Base-by-base conservation (phyloP, 208 protist genomes). In the Tritrichomonas musculus region DNA sequence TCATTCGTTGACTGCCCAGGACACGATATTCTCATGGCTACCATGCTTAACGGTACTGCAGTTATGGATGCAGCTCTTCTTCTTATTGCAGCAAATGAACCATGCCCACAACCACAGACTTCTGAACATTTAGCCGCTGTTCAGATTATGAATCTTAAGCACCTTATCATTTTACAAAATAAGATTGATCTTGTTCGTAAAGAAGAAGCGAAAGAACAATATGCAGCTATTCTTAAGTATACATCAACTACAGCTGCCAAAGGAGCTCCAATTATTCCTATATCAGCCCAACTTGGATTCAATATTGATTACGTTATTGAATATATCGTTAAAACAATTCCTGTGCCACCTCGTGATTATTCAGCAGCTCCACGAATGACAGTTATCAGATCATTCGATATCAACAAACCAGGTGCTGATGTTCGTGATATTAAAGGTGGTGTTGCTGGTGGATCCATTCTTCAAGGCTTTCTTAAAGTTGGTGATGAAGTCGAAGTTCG, bases 11-110 rank as follows among this genome's bases (percentile, higher is more conserved):
- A 99, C 96, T 99, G 98, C 96, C 98, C 98, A 69, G 98, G 98
- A 92, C 99, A 99, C 97, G 98, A 99, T 96, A 98, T 99, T 96
- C 97, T 99, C 69, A 99, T 99, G 99, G 98, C 98, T 41, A 99
- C 99, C 75, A 99, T 99, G 99, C 97, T 99, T 57, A 99, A 99
- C 97, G 99, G 96, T 47, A 98, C 99, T 36, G 98, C 98, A 93
- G 98, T 99, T 94, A 99, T 99, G 99, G 99, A 99, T 95, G 99
- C 98, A 30, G 99, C 99, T 17, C 95, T 99, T 55, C 96, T 99
- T 50, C 97, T 99, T 22, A 99, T 95, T 64, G 99, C 98, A 44
- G 98, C 97, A 88, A 99, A 99, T 95, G 98, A 99, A 95, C 93
- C 96, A n/a, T 99, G 98, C 95, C 98, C 98, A 93, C 98, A 99